Percentiles rank a stretch among this genome's conserved stretches.
Evolutionary conservation across 306 rosid species (phyloP).

Genomic region (Prosopis cineraria): DNA sequence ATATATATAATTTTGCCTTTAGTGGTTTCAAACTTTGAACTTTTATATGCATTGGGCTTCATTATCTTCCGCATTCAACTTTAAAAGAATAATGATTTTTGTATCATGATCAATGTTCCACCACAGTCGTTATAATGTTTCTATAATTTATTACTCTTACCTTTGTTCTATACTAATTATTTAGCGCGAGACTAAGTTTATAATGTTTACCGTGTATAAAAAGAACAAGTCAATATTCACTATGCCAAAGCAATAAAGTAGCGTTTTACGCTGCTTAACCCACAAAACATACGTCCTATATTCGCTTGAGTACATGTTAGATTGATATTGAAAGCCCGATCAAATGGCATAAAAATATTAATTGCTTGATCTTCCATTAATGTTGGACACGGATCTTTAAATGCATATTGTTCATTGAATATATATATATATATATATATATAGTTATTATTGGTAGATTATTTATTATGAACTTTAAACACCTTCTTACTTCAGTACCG

Average conservation of each 20-base stretch:
- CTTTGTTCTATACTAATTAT: background rate
- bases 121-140: background rate
- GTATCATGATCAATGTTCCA: background rate
- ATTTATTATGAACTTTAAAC: conserved; percentile 38
- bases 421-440: too few relatives aligned
- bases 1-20: background rate
- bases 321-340: conserved; percentile 5
- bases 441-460: conserved; percentile 32
- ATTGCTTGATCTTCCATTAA: conserved; percentile 28
- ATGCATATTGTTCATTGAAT: conserved; percentile 30
- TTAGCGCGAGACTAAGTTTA: background rate
- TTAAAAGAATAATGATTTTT: background rate
- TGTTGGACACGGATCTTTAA: conserved; percentile 38
- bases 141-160: background rate
- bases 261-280: background rate
- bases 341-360: conserved; percentile 8
- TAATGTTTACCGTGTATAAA: background rate
- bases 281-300: background rate
- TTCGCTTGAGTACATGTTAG: background rate
- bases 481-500: conserved; percentile 1
- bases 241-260: background rate
- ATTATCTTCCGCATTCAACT: background rate
- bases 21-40: background rate
- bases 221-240: background rate
- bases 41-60: too few relatives aligned